Base-by-base conservation (phyloP, 2,329 filamentous ascomycete genomes). In the Colletotrichum lini region DNA sequence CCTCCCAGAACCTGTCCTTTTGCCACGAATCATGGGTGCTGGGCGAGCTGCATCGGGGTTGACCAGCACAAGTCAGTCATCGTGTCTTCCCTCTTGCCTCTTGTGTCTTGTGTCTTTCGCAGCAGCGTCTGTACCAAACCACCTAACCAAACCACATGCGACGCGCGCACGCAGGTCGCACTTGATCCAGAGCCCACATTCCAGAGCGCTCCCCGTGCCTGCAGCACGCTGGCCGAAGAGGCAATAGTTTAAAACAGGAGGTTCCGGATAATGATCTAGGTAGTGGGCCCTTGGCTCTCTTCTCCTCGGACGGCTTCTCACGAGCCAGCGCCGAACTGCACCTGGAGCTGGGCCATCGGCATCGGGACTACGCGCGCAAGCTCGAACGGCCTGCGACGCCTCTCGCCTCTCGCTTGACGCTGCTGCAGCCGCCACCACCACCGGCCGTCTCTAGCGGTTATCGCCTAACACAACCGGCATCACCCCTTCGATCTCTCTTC, bases 391-490 rank as follows among this genome's bases (percentile, higher is more conserved):
- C 47, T 21, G 42, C n/a, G 42, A 49, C 53, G 56, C 52, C 56
- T 50, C 56, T 57, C 54, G 64, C 64, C 64, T 67, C 68, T 57
- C 57, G 57, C 57, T 44, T 68, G 26, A 59, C 69, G 65, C 69
- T 72, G 65, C 69, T 72, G 69, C 69, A 69, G 65, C 69, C 69
- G 69, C 69, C 69, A 69, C 69, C 68, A 40, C 67, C 68, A 40
- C 67, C 64, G 64, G 64, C 23, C 67, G 5, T 26, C 44, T 61
- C 26, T 71, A 67, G 68, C 64, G 64, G 44, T 53, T 64, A 35
- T 64, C 45, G 35, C 58, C 65, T 64, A 30, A 16, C 42, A 26
- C 40, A 26, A 50, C 68, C 57, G 64, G 50, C 57, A 62, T 58
- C 45, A 64, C 35, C 21, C 64, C 50, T 62, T 58, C 30, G 45